phyloP scores from a whole-genome alignment of 495 filamentous ascomycete genomes.

The Talaromyces ruber region DNA sequence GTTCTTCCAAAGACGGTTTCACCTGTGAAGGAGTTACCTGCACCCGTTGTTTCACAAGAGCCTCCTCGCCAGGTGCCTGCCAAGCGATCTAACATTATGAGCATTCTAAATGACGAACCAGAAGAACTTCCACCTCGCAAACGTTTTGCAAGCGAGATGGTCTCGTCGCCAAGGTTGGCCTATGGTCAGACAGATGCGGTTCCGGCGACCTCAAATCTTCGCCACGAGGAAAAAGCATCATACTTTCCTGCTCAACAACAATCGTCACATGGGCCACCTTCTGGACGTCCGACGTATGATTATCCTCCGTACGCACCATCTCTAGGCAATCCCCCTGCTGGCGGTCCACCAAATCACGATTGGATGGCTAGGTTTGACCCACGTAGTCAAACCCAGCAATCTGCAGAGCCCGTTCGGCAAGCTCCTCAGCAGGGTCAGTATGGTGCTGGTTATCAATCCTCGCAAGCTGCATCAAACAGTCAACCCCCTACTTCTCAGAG shows the following conservation, averaged over 20 bases:
- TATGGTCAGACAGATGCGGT: conserved; percentile 13
- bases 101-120: conserved; percentile 49
- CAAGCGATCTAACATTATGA: conserved; percentile 53
- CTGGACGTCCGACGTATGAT: conserved; percentile 22
- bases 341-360: conserved; percentile 26
- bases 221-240: conserved; percentile 6
- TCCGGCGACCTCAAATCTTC: conserved; percentile 2
- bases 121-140: conserved; percentile 47
- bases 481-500: conserved; percentile 21
- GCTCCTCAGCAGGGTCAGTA: conserved; percentile 23
- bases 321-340: conserved; percentile 14
- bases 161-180: conserved; percentile 19
- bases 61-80: conserved; percentile 39
- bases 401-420: conserved; percentile 13
- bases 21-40: conserved; percentile 31
- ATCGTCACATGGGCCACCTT: not conserved
- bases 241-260: conserved; percentile 5
- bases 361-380: conserved; percentile 42
- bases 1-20: conserved; percentile 16
- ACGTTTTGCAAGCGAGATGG: conserved; percentile 34
- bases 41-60: conserved; percentile 31
- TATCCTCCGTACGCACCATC: conserved; percentile 22
- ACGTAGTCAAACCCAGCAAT: conserved; percentile 17
- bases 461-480: conserved; percentile 27
- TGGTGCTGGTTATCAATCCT: conserved; percentile 17